These are phyloP conservation scores for Xylaria scruposa DNA, from an alignment of 495 filamentous ascomycete genomes.

Conservation along the genomic window DNA sequence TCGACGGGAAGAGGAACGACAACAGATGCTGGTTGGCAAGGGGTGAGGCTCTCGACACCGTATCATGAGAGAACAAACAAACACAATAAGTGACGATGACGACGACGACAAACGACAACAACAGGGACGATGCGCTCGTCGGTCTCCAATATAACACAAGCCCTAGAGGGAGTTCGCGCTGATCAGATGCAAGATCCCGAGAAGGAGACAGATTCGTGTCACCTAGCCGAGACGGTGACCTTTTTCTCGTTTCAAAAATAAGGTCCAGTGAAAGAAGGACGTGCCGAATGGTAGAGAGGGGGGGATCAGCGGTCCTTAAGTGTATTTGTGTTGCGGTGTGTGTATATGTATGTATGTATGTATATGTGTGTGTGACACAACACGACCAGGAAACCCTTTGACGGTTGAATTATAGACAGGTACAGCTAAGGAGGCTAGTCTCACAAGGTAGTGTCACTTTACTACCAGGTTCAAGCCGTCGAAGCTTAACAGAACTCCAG, in stretches of 20 bases:
- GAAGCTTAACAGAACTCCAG: constrained; percentile 52
- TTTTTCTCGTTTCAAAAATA: constrained; percentile 32
- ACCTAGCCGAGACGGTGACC: constrained; percentile 44
- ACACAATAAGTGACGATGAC: background rate
- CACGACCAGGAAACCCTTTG: constrained; percentile 44
- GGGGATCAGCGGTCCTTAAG: constrained; percentile 83
- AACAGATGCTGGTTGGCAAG: constrained; percentile 9
- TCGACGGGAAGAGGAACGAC: constrained; percentile 34
- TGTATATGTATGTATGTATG: constrained; percentile 65
- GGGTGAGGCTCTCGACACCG: constrained; percentile 16
- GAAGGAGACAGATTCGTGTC: constrained; percentile 44
- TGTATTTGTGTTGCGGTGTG: constrained; percentile 66
- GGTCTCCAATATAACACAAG: constrained; percentile 25
- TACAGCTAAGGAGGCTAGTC: constrained; percentile 31
- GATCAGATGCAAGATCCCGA: constrained; percentile 62
- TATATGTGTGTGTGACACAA: constrained; percentile 57
- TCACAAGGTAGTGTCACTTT: constrained; percentile 29
- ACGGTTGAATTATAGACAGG: constrained; percentile 35
- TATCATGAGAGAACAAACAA: background rate
- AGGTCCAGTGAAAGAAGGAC: constrained; percentile 51
- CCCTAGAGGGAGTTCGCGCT: constrained; percentile 48
- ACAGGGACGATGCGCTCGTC: constrained; percentile 5
- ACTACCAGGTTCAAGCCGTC: constrained; percentile 44
- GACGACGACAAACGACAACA: background rate
- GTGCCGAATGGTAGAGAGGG: constrained; percentile 54